phyloP scores from a whole-genome alignment of 805 yeast genomes.

The Schwanniomyces polymorphus region DNA sequence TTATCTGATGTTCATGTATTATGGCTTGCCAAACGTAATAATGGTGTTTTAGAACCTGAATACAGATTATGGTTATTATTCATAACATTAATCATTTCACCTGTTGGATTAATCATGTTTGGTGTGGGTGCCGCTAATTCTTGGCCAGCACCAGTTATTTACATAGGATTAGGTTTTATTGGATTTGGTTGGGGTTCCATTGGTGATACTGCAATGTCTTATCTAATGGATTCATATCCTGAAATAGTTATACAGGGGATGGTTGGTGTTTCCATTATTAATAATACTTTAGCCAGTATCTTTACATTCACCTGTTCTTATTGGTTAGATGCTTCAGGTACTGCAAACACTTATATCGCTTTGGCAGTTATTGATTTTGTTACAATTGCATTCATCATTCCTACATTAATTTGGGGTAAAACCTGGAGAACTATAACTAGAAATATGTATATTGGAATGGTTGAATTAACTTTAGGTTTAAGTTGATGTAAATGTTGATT shows the following conservation, averaged over 20 bases:
- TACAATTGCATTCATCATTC: slow-evolving; percentile 57
- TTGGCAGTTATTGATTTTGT: slow-evolving; percentile 60
- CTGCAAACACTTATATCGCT: slow-evolving; percentile 58
- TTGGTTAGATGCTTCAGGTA: slow-evolving; percentile 59
- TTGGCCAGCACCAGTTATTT: slow-evolving; percentile 55
- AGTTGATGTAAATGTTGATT: background rate
- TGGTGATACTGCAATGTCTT: slow-evolving; percentile 69
- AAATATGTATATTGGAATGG: slow-evolving; percentile 51
- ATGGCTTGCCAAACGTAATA: slow-evolving; percentile 59
- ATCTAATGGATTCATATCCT: slow-evolving; percentile 67
- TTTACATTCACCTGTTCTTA: slow-evolving; percentile 66
- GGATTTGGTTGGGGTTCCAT: slow-evolving; percentile 72
- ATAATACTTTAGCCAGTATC: slow-evolving; percentile 63
- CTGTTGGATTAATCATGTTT: slow-evolving; percentile 62
- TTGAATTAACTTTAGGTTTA: slow-evolving; percentile 36
- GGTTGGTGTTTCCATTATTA: slow-evolving; percentile 67
- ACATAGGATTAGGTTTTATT: slow-evolving; percentile 61
- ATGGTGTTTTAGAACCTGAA: slow-evolving; percentile 66
- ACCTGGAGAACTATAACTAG: slow-evolving; percentile 57
- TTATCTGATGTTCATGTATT: slow-evolving; percentile 60
- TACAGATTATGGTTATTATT: slow-evolving; percentile 58
- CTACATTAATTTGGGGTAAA: slow-evolving; percentile 63
- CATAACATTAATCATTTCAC: slow-evolving; percentile 57
- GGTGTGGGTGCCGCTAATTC: slow-evolving; percentile 62
- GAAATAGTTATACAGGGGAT: slow-evolving; percentile 70